phyloP scores from a whole-genome alignment of 2,329 filamentous ascomycete genomes.

The Curvularia sp. region DNA sequence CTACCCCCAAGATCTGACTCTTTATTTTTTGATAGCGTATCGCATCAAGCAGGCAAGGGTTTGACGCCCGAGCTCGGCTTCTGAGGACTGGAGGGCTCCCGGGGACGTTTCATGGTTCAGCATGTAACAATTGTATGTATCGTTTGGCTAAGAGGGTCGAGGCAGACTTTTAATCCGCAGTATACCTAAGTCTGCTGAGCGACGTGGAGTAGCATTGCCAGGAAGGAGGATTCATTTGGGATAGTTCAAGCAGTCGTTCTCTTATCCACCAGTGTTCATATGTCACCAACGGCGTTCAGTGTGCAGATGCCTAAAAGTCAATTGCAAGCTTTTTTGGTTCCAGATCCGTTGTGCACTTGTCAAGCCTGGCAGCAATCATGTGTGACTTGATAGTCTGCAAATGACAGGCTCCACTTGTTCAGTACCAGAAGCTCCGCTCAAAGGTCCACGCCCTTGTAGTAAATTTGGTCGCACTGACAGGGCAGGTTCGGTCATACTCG shows the following conservation, averaged over 20 bases:
- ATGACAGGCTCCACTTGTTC: not conserved
- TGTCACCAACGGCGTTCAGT: not conserved
- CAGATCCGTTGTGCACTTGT: not conserved
- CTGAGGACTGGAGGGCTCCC: constrained; percentile 34
- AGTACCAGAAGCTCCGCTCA: not conserved
- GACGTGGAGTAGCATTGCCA: constrained; percentile 27
- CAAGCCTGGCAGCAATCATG: not conserved
- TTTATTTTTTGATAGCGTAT: constrained; percentile 44
- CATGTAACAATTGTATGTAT: constrained; percentile 48
- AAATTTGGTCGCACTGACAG: not conserved
- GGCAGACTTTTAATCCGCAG: constrained; percentile 46
- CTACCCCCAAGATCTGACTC: constrained; percentile 45
- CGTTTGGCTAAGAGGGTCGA: constrained; percentile 42
- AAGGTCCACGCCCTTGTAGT: not conserved
- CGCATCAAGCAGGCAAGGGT: constrained; percentile 36
- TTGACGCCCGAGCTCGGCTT: constrained; percentile 32
- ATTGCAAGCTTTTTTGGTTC: not conserved
- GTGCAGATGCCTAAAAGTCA: constrained; percentile 1
- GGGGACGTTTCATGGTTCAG: constrained; percentile 37
- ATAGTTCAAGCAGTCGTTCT: constrained; percentile 41
- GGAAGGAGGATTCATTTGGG: constrained; percentile 30
- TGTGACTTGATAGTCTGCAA: too few species aligned
- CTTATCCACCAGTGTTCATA: constrained; percentile 20
- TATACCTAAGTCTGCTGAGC: constrained; percentile 34
- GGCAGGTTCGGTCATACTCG: not conserved